Percentiles rank a stretch among this genome's conserved stretches.
These are phyloP conservation scores for Saitozyma sp. DNA, from an alignment of 768 basidiomycete species.

Conservation along the genomic window DNA sequence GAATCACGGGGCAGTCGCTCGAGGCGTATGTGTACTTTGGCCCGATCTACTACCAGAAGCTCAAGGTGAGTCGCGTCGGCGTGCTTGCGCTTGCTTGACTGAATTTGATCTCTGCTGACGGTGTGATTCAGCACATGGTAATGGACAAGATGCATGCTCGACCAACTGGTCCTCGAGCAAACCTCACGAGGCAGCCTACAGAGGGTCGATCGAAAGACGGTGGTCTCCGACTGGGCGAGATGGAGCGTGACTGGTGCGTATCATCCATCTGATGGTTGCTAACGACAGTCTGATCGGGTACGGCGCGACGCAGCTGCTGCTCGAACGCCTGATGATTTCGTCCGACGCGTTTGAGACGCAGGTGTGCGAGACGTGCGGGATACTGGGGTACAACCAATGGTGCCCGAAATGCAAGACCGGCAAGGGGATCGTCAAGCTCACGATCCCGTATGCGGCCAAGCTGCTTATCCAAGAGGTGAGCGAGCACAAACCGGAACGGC, in stretches of 20 bases:
- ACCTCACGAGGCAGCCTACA: slow-evolving; percentile 93
- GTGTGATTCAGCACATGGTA: slow-evolving; percentile 83
- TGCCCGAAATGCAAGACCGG: slow-evolving; percentile 98
- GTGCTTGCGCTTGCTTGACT: slow-evolving; percentile 1
- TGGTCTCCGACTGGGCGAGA: slow-evolving; percentile 93
- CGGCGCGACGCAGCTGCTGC: slow-evolving; percentile 92
- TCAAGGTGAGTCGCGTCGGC: slow-evolving; percentile 67
- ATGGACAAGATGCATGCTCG: slow-evolving; percentile 99
- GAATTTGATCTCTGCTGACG: not conserved
- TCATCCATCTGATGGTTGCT: slow-evolving; percentile 3
- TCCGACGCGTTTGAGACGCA: slow-evolving; percentile 98
- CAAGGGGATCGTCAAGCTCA: slow-evolving; percentile 91
- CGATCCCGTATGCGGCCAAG: slow-evolving; percentile 95
- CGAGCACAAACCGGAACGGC: not conserved
- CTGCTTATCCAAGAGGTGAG: slow-evolving; percentile 54
- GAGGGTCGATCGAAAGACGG: slow-evolving; percentile 98
- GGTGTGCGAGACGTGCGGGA: slow-evolving; percentile 88
- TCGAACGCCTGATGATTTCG: slow-evolving; percentile 98
- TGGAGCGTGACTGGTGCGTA: slow-evolving; percentile 88
- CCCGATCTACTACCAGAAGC: slow-evolving; percentile 98
- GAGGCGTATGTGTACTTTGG: slow-evolving; percentile 99
- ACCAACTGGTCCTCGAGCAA: slow-evolving; percentile 93
- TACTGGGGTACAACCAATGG: slow-evolving; percentile 79
- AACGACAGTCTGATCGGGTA: slow-evolving; percentile 73
- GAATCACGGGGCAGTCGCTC: slow-evolving; percentile 93